These are phyloP conservation scores for Prunus fruticosa DNA, from an alignment of 306 rosid genomes.

Conservation along the genomic window DNA sequence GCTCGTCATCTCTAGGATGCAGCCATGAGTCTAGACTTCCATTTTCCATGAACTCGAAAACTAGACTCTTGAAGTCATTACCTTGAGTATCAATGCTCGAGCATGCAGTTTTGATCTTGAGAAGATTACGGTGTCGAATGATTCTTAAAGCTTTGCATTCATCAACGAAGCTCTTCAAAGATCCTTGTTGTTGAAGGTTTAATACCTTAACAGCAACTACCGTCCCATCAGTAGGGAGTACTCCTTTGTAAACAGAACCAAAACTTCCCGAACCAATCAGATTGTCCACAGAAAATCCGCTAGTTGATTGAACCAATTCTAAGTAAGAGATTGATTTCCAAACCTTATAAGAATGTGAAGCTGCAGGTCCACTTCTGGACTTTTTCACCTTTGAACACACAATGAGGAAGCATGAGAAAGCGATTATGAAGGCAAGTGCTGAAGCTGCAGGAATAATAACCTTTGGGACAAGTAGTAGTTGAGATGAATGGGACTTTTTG, in stretches of 20 bases:
- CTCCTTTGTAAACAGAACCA: background rate
- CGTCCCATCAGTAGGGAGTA: too few species aligned
- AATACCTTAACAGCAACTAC: too few species aligned
- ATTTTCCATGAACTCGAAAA: slow-evolving; percentile 35
- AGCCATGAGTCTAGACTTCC: slow-evolving; percentile 33
- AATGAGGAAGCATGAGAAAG: background rate
- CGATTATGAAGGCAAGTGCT: slow-evolving; percentile 5
- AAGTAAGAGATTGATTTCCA: background rate
- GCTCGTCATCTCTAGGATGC: background rate
- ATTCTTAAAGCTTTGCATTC: background rate
- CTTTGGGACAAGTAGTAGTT: slow-evolving; percentile 2
- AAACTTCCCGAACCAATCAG: background rate
- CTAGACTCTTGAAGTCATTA: slow-evolving; percentile 34
- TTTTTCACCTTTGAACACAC: background rate
- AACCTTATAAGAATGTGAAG: background rate
- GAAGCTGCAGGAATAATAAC: background rate
- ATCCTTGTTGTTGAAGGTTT: background rate
- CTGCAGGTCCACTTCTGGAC: background rate
- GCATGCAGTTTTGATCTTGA: slow-evolving; percentile 36
- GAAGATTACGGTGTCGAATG: slow-evolving; percentile 30
- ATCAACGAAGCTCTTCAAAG: background rate
- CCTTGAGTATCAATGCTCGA: slow-evolving; percentile 23
- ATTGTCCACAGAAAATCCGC: background rate
- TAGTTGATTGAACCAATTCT: background rate
- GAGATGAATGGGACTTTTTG: background rate